Percentiles rank a stretch among this genome's conserved stretches.
phyloP scores from a whole-genome alignment of 495 filamentous ascomycete genomes.

The Tuber melanosporum region DNA sequence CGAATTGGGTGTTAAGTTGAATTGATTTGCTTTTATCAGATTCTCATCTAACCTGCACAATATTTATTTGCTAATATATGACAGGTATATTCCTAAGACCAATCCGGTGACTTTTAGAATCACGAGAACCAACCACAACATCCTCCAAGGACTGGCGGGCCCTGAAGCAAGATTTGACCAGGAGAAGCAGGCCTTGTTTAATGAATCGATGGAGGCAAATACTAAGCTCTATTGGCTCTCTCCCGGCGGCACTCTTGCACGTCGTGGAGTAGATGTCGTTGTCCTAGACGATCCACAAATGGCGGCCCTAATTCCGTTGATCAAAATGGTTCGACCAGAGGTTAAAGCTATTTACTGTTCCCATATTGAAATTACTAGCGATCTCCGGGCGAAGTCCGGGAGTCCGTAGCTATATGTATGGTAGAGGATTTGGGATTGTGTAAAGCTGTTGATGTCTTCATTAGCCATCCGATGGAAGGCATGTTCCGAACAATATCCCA shows the following conservation, averaged over 20 bases:
- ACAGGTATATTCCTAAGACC: slow-evolving; percentile 71
- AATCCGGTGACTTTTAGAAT: slow-evolving; percentile 76
- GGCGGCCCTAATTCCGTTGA: slow-evolving; percentile 71
- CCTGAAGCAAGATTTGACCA: slow-evolving; percentile 59
- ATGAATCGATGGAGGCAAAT: too few relatives aligned
- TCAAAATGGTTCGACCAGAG: slow-evolving; percentile 62
- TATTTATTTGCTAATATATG: too few relatives aligned
- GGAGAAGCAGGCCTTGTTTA: too few relatives aligned
- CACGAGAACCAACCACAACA: slow-evolving; percentile 88
- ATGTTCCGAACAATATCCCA: slow-evolving; percentile 66
- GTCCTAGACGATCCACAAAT: slow-evolving; percentile 83
- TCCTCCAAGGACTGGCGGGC: slow-evolving; percentile 72
- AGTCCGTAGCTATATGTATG: slow-evolving; percentile 68
- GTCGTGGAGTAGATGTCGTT: slow-evolving; percentile 74
- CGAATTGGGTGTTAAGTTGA: slow-evolving; percentile 60
- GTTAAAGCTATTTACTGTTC: slow-evolving; percentile 73
- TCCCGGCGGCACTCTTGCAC: slow-evolving; percentile 60
- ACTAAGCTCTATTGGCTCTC: too few relatives aligned
- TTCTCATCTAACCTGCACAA: too few relatives aligned
- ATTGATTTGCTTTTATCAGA: slow-evolving; percentile 60
- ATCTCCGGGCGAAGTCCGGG: slow-evolving; percentile 57
- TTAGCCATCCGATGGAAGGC: slow-evolving; percentile 74
- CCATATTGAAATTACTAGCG: slow-evolving; percentile 78
- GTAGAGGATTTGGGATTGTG: slow-evolving; percentile 67
- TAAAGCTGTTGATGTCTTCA: slow-evolving; percentile 69